Evolutionary conservation across 129 eudicot species (phyloP).

Genomic region (Smallanthus sonchifolius): DNA sequence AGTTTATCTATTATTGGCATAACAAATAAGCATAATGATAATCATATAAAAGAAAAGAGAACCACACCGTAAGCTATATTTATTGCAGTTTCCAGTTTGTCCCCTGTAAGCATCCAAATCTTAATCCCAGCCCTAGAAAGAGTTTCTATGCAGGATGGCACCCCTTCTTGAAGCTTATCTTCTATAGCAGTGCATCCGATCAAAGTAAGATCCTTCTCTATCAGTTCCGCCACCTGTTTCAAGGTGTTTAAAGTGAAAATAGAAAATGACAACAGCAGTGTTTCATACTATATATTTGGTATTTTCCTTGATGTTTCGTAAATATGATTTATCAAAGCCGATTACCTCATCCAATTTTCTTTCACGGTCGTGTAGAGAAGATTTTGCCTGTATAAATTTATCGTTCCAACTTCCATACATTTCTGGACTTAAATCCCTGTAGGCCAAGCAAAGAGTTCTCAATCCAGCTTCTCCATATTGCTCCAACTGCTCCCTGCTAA

Average conservation of each 20-base stretch:
- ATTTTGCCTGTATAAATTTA: slow-evolving; percentile 87
- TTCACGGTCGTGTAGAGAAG: slow-evolving; percentile 90
- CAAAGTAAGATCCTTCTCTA: slow-evolving; percentile 79
- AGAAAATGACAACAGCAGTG: background rate
- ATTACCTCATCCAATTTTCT: slow-evolving; percentile 91
- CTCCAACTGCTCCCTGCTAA: slow-evolving; percentile 79
- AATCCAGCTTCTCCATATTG: slow-evolving; percentile 93
- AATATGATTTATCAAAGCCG: background rate
- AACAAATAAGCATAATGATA: background rate
- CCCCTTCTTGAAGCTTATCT: slow-evolving; percentile 99
- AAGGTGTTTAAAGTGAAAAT: slow-evolving; percentile 8
- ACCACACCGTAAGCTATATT: slow-evolving; percentile 85
- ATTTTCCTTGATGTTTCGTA: background rate
- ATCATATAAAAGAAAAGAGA: slow-evolving; percentile 4
- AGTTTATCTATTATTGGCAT: background rate
- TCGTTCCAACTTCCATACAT: slow-evolving; percentile 88
- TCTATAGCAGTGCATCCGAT: slow-evolving; percentile 97
- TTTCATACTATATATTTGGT: background rate
- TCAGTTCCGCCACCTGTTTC: slow-evolving; percentile 84
- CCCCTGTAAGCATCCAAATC: slow-evolving; percentile 98
- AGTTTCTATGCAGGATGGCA: slow-evolving; percentile 92
- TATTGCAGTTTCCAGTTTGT: slow-evolving; percentile 96
- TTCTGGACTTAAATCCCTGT: slow-evolving; percentile 66
- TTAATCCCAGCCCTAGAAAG: slow-evolving; percentile 94
- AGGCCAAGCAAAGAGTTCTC: slow-evolving; percentile 93